Conservation (phyloP, 192 early-diverging fungal species). For the Chytriomyces confervae region DNA sequence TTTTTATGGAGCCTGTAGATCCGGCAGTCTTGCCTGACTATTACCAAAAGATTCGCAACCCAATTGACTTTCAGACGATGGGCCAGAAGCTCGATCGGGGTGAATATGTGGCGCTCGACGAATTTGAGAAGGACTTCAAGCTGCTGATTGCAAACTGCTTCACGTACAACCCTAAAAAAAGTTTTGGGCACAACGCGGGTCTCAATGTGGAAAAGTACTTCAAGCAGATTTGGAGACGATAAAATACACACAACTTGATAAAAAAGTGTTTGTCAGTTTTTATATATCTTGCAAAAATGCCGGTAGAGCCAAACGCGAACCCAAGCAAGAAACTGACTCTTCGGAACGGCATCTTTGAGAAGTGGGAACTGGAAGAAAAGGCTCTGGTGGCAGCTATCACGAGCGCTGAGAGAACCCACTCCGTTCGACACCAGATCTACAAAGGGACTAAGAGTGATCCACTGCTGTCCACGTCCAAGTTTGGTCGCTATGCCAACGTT, state of each 20-base stretch:
- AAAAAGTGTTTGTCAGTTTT: not conserved
- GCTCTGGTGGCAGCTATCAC: constrained; percentile 25
- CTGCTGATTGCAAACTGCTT: constrained; percentile 78
- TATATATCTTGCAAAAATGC: not conserved
- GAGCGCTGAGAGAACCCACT: constrained; percentile 34
- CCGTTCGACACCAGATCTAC: constrained; percentile 42
- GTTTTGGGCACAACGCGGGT: constrained; percentile 43
- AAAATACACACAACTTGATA: not conserved
- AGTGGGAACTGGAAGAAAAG: constrained; percentile 25
- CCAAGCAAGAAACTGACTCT: not conserved
- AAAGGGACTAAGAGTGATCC: constrained; percentile 27
- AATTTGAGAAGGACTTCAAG: constrained; percentile 69
- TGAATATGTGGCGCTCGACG: constrained; percentile 55
- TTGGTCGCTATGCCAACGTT: constrained; percentile 36
- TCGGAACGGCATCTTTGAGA: constrained; percentile 29
- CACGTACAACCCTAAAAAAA: constrained; percentile 67
- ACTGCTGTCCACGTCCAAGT: constrained; percentile 25
- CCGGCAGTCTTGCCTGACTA: constrained; percentile 50
- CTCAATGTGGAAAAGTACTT: constrained; percentile 45
- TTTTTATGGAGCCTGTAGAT: constrained; percentile 62
- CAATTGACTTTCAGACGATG: constrained; percentile 81
- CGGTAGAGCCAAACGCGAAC: not conserved
- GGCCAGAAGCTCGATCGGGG: constrained; percentile 55
- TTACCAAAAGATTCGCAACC: constrained; percentile 58
- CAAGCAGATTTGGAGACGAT: constrained; percentile 9